Evolutionary conservation across 2,329 filamentous ascomycete genomes (phyloP).

Genomic region (Clonostachys sp.): DNA sequence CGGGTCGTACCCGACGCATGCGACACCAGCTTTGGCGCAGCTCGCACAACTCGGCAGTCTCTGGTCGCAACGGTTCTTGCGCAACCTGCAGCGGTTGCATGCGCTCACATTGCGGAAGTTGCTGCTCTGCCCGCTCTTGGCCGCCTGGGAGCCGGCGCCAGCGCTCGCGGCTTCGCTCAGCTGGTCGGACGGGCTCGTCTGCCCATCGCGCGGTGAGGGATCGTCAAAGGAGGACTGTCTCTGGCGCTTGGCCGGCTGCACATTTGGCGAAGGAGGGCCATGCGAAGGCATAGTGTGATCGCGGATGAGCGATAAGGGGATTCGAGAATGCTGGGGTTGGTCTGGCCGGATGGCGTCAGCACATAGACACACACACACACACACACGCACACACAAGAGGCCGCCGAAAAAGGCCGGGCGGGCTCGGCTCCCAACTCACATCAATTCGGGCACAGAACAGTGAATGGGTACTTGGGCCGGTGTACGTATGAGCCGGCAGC

Average conservation of each 20-base stretch:
- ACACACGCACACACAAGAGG: no score
- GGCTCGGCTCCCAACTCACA: no score
- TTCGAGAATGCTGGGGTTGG: neutral
- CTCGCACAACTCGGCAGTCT: conserved; percentile 84
- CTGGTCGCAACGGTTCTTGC: conserved; percentile 96
- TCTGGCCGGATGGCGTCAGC: conserved; percentile 9
- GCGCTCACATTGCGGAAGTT: conserved; percentile 86
- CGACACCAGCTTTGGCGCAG: conserved; percentile 87
- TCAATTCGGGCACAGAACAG: no score
- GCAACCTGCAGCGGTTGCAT: conserved; percentile 85
- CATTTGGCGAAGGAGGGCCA: conserved; percentile 46
- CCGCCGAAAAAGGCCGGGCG: no score
- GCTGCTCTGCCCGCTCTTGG: conserved; percentile 53
- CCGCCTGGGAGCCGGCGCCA: conserved; percentile 18
- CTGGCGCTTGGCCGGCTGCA: conserved; percentile 52
- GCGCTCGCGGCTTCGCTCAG: conserved; percentile 19
- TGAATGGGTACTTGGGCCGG: neutral
- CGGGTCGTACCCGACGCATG: conserved; percentile 92
- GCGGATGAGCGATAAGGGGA: neutral
- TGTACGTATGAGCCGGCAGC: neutral
- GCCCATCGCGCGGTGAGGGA: conserved; percentile 23
- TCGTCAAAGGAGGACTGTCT: conserved; percentile 48
- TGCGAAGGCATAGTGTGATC: conserved; percentile 24
- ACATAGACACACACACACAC: no score
- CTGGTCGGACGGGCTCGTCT: conserved; percentile 20